phyloP scores from a whole-genome alignment of 139 green algal genomes.

The Auxenochlorella pyrenoidosa region DNA sequence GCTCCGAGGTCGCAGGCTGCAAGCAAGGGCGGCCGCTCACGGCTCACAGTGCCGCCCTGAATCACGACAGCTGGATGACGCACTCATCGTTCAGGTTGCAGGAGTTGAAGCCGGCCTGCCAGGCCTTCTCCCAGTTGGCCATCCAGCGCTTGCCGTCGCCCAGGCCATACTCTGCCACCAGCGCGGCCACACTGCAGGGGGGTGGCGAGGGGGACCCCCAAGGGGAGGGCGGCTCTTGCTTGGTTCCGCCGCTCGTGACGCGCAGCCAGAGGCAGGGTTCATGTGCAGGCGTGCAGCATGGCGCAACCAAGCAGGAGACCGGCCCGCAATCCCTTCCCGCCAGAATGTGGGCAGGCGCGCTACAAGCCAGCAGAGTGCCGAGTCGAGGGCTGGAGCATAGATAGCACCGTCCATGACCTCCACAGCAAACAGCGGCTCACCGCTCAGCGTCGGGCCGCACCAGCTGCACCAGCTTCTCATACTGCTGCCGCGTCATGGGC shows the following conservation, averaged over 20 bases:
- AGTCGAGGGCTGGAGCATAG: no score
- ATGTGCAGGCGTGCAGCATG: no score
- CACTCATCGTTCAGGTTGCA: constrained; percentile 5
- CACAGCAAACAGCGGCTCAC: neutral
- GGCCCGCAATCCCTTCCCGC: no score
- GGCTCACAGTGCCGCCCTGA: no score
- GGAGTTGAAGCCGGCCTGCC: constrained; percentile 15
- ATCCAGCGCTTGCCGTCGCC: constrained; percentile 19
- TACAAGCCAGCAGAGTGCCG: no score
- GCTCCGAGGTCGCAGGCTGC: no score
- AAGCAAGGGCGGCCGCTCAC: no score
- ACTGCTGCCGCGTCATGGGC: constrained; percentile 14
- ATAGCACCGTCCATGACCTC: neutral
- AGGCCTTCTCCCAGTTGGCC: constrained; percentile 26
- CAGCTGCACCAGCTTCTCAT: constrained; percentile 26
- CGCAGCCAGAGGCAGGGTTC: no score
- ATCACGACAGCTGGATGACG: neutral
- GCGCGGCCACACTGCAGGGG: neutral
- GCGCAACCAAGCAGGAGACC: no score
- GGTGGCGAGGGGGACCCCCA: neutral
- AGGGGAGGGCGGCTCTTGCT: no score
- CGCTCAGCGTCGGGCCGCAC: constrained; percentile 13
- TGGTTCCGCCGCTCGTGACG: no score
- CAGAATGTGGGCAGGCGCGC: no score
- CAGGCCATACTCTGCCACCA: neutral